Percentiles rank a stretch among this genome's conserved stretches.
These are phyloP conservation scores for Tricholoma saponaceum DNA, from an alignment of 768 basidiomycete species.

Conservation along the genomic window DNA sequence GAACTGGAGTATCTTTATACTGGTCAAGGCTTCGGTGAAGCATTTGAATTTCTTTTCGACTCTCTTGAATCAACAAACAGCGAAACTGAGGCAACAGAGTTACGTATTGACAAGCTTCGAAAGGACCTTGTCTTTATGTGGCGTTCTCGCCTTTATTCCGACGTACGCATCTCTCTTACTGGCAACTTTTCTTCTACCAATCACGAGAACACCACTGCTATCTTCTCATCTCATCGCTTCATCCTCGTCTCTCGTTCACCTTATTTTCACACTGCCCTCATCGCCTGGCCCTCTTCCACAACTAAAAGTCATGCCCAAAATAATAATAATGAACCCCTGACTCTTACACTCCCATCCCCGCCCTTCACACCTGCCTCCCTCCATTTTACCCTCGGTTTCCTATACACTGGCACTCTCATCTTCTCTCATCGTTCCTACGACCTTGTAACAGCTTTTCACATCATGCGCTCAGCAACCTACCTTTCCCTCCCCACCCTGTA, in stretches of 20 bases:
- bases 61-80: conserved; percentile 51
- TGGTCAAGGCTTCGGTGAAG: conserved; percentile 82
- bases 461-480: conserved; percentile 80
- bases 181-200: conserved; percentile 61
- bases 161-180: conserved; percentile 77
- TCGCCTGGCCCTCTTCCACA: conserved; percentile 45
- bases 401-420: conserved; percentile 91
- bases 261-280: conserved; percentile 82
- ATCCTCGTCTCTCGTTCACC: conserved; percentile 85
- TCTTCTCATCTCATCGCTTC: conserved; percentile 92
- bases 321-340: conserved; percentile 42
- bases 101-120: conserved; percentile 78
- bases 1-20: conserved; percentile 96
- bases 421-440: conserved; percentile 94
- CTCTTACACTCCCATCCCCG: conserved; percentile 77
- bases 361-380: conserved; percentile 94
- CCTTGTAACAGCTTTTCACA: conserved; percentile 86
- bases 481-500: conserved; percentile 70
- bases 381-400: conserved; percentile 90
- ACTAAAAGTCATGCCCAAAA: conserved; percentile 15
- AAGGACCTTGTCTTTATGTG: conserved; percentile 97
- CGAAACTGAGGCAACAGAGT: conserved; percentile 36
- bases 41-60: conserved; percentile 86
- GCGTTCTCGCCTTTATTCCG: conserved; percentile 90
- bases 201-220: conserved; percentile 68